Conservation (phyloP, 495 filamentous ascomycete genomes). For the Penicillium bovifimosum region DNA sequence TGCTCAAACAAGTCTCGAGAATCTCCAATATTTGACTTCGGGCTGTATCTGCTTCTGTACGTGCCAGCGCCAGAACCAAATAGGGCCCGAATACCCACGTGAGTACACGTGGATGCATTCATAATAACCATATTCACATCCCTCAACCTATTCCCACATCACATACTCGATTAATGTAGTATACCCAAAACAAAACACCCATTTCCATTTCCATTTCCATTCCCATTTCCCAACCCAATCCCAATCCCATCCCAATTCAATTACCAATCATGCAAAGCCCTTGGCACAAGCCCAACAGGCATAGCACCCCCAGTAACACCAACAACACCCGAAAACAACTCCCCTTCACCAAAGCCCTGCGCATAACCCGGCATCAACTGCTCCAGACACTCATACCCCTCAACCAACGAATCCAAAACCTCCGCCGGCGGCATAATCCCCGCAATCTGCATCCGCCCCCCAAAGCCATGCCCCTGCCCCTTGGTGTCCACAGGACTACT, state of each 20-base stretch:
- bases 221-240: neutral
- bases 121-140: neutral
- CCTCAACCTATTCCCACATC: neutral
- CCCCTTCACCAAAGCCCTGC: constrained; percentile 7
- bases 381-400: constrained; percentile 22
- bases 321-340: constrained; percentile 16
- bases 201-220: neutral
- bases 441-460: neutral
- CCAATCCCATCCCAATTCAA: neutral
- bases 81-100: too few relatives aligned
- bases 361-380: constrained; percentile 23
- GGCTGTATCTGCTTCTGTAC: neutral
- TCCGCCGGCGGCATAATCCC: constrained; percentile 14
- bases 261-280: constrained; percentile 26
- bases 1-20: neutral
- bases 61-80: neutral
- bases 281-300: constrained; percentile 24
- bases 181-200: neutral
- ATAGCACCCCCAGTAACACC: constrained; percentile 23
- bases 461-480: too few relatives aligned
- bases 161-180: neutral
- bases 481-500: too few relatives aligned
- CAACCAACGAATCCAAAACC: constrained; percentile 20
- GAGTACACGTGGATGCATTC: too few relatives aligned
- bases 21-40: neutral